Conservation (phyloP, 441 rosid species). For the Jatropha podagrica region DNA sequence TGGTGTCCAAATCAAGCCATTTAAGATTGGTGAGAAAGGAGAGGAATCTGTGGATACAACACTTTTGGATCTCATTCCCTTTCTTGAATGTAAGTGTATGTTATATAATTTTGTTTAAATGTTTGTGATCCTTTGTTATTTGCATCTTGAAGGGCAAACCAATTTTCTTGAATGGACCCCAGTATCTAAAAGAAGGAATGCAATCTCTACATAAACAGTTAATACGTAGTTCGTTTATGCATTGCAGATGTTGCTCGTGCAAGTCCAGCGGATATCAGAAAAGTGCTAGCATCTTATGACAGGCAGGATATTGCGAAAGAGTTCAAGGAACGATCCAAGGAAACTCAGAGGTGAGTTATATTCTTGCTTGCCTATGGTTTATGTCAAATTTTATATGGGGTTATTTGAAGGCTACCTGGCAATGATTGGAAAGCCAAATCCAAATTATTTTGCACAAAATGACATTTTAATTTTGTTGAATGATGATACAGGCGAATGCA, state of each 20-base stretch:
- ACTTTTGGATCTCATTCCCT: slow-evolving; percentile 93
- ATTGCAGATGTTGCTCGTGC: slow-evolving; percentile 75
- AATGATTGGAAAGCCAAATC: no score
- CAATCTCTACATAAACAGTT: background rate
- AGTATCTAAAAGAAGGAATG: background rate
- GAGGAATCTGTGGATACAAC: slow-evolving; percentile 59
- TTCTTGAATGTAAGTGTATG: slow-evolving; percentile 80
- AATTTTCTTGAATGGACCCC: background rate
- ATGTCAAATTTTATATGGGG: no score
- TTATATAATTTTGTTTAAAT: background rate
- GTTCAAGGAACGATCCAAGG: slow-evolving; percentile 82
- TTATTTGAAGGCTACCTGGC: no score
- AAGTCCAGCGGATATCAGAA: slow-evolving; percentile 79
- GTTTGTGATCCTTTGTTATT: background rate
- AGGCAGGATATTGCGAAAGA: slow-evolving; percentile 76
- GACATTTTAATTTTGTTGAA: slow-evolving; percentile 9
- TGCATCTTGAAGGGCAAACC: background rate
- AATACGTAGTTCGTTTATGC: background rate
- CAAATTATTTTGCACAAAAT: background rate
- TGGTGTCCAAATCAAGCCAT: slow-evolving; percentile 71
- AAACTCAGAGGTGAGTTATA: slow-evolving; percentile 58
- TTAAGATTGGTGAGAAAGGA: slow-evolving; percentile 48
- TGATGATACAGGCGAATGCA: slow-evolving; percentile 63
- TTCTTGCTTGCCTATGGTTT: background rate
- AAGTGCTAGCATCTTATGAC: slow-evolving; percentile 67